Evolutionary conservation across 495 filamentous ascomycete genomes (phyloP), one percentile per base, ranked within the genome.

Genomic region (Xylaria grammica): DNA sequence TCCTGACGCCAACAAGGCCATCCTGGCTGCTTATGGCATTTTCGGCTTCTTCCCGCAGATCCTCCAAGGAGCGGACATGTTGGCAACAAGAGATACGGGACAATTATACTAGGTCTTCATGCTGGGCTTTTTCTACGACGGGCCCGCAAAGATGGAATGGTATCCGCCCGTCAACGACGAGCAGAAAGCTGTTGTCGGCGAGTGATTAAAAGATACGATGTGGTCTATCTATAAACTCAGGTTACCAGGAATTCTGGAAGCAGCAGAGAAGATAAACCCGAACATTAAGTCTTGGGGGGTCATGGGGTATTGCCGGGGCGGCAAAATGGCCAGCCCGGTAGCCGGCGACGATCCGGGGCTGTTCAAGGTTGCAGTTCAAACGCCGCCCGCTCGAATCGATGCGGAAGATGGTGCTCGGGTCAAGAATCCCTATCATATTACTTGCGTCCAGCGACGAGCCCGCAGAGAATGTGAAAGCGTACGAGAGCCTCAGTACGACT

Each of bases 21-120:
- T 87, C 69, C 72, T 87, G 15, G 72, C 84, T 52, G 63, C 84
- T 42, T 87, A 83, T 67, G 84, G 86, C 60, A 84, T 86, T 73
- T 87, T 87, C 72, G 84, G 84, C 48, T 85, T 80, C 76, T 82
- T 77, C 58, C 74, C 77, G 60, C 84, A 86, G 71, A 84, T 81
- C 58, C 59, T 86, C 58, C 84, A 86, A 68, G 84, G 84, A 61
- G 84, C 84, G 72, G 84, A 86, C 61, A 85, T 86, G 59, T 78
- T 85, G 60, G 78, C 85, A 36, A 77, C 74, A 53, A 72, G 79
- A 45, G 72, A 76, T 65, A 72, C 68, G 51, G 65, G 74, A n/a
- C 44, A 38, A 45, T 76, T 82, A 63, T 85, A 86, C 72, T 78
- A 79, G 52, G 82, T 86, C 36, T 85, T 82, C 74, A 82, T 86